phyloP scores from a whole-genome alignment of 805 yeast genomes.

The Starmerella tilneyi region DNA sequence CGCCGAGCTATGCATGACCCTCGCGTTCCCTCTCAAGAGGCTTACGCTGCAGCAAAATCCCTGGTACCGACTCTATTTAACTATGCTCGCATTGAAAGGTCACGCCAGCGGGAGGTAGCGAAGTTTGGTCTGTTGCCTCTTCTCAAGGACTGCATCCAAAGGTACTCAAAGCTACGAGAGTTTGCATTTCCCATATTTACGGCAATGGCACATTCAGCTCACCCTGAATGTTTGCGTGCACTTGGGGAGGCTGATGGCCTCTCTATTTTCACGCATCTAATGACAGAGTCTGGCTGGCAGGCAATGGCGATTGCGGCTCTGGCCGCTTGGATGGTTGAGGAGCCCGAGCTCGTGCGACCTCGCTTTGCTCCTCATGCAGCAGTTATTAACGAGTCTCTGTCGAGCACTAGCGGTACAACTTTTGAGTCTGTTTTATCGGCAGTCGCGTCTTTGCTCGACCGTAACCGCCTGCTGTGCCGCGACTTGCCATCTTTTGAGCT shows the following conservation, averaged over 20 bases:
- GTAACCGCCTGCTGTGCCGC: conserved; percentile 12
- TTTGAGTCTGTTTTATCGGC: conserved; percentile 20
- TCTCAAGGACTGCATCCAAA: conserved; percentile 34
- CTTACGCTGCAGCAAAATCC: conserved; percentile 37
- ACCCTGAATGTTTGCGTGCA: conserved; percentile 31
- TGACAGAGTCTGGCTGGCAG: conserved; percentile 49
- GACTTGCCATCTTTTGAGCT: conserved; percentile 8
- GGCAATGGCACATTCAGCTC: conserved; percentile 42
- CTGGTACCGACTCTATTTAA: conserved; percentile 44
- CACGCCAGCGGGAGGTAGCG: conserved; percentile 40
- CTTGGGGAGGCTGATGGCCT: conserved; percentile 36
- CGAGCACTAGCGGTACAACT: conserved; percentile 5
- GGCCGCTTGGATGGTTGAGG: conserved; percentile 30
- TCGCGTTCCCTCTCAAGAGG: not conserved
- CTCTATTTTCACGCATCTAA: conserved; percentile 33
- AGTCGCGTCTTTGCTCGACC: conserved; percentile 15
- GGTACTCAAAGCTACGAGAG: conserved; percentile 40
- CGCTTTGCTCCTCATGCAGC: conserved; percentile 2
- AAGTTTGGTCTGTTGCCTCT: conserved; percentile 40
- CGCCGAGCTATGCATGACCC: conserved; percentile 20
- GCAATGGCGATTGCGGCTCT: conserved; percentile 46
- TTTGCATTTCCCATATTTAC: conserved; percentile 45
- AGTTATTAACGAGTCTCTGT: conserved; percentile 11
- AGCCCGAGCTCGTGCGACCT: conserved; percentile 17
- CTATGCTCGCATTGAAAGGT: conserved; percentile 41